Percentiles rank a stretch among this genome's conserved stretches.
These are phyloP conservation scores for Pseudocercospora fuligena DNA, from an alignment of 2,329 filamentous ascomycete genomes.

Conservation along the genomic window DNA sequence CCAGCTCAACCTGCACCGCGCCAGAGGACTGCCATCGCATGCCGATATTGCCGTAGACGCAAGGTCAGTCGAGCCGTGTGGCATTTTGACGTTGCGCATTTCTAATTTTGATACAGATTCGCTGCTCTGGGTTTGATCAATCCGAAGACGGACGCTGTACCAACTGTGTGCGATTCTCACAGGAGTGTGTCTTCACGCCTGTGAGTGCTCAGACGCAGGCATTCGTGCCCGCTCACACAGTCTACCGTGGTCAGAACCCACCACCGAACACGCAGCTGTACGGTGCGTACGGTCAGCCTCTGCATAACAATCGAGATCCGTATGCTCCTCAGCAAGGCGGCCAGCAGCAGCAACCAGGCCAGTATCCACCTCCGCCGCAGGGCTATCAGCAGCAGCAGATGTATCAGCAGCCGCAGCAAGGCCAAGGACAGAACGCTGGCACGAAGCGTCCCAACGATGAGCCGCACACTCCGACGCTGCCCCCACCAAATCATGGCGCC, in stretches of 20 bases:
- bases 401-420: slow-evolving; percentile 44
- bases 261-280: slow-evolving; percentile 53
- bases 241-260: slow-evolving; percentile 56
- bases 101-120: slow-evolving; percentile 59
- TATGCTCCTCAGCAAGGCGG: slow-evolving; percentile 42
- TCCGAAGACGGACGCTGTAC: slow-evolving; percentile 73
- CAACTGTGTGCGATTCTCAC: slow-evolving; percentile 74
- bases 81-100: slow-evolving; percentile 14
- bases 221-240: slow-evolving; percentile 73
- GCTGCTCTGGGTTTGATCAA: slow-evolving; percentile 75
- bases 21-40: slow-evolving; percentile 65
- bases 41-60: slow-evolving; percentile 63
- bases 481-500: slow-evolving; percentile 53
- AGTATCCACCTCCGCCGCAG: slow-evolving; percentile 47
- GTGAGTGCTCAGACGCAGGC: slow-evolving; percentile 75
- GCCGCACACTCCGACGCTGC: slow-evolving; percentile 57
- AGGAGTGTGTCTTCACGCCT: slow-evolving; percentile 78
- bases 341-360: slow-evolving; percentile 35
- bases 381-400: slow-evolving; percentile 50
- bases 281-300: slow-evolving; percentile 57
- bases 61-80: slow-evolving; percentile 51
- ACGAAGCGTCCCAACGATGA: slow-evolving; percentile 54
- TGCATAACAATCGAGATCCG: slow-evolving; percentile 41
- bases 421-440: slow-evolving; percentile 25
- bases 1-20: slow-evolving; percentile 59